Evolutionary conservation across 805 yeast genomes (phyloP).

Genomic region (Isabelozyma pseudorhagii): DNA sequence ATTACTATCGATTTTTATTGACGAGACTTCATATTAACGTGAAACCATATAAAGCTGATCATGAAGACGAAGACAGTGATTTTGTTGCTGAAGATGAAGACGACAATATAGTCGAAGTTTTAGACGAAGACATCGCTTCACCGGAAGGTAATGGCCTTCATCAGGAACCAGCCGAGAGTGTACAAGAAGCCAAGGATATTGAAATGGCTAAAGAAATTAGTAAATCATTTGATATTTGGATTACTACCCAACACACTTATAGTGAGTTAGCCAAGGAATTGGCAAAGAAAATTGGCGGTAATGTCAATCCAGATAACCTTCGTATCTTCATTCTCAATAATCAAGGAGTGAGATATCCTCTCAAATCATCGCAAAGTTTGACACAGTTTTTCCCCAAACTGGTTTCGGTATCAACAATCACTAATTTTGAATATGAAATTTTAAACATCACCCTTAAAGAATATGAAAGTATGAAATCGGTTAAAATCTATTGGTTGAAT

Average conservation of each 20-base stretch:
- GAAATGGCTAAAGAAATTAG: conserved; percentile 15
- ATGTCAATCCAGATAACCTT: conserved; percentile 56
- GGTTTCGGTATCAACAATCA: conserved; percentile 42
- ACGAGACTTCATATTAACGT: conserved; percentile 61
- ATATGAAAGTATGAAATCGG: conserved; percentile 68
- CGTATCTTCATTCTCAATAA: conserved; percentile 62
- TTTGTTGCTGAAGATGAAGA: conserved; percentile 29
- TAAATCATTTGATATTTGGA: conserved; percentile 58
- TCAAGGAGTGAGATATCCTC: conserved; percentile 55
- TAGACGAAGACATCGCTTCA: conserved; percentile 7
- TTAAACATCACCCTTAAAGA: conserved; percentile 72
- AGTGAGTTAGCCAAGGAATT: conserved; percentile 59
- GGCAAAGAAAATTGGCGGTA: conserved; percentile 43
- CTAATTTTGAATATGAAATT: conserved; percentile 66
- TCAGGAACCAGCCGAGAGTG: conserved; percentile 9
- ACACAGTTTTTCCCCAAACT: conserved; percentile 40
- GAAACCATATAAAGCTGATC: conserved; percentile 42
- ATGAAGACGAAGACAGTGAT: conserved; percentile 49
- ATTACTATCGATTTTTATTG: conserved; percentile 52
- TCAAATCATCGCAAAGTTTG: conserved; percentile 30
- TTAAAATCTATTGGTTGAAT: conserved; percentile 70
- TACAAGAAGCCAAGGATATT: conserved; percentile 12
- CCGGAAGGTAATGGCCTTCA: neutral
- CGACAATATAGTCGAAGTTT: conserved; percentile 2
- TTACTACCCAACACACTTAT: conserved; percentile 58